A percentile compares a stretch with the other conserved stretches of the same genome.
phyloP scores from a whole-genome alignment of 1,284 basidiomycete genomes.

The Lentinula novae-zelandiae region DNA sequence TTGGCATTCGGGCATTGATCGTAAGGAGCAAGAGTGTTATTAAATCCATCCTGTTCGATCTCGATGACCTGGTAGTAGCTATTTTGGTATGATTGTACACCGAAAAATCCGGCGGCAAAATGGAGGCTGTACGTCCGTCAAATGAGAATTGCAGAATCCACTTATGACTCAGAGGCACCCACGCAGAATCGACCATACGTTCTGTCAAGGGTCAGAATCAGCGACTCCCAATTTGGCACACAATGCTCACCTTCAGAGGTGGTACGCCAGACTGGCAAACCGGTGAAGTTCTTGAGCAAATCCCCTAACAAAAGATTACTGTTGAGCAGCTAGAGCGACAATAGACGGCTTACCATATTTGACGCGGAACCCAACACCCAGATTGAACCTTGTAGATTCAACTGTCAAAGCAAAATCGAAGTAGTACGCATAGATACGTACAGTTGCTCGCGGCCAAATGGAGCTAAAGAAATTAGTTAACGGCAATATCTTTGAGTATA shows the following conservation, averaged over 20 bases:
- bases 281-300: conserved; percentile 47
- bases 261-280: conserved; percentile 59
- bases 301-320: conserved; percentile 20
- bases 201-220: conserved; percentile 15
- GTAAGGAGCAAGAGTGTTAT: conserved; percentile 52
- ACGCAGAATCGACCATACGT: conserved; percentile 53
- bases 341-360: conserved; percentile 43
- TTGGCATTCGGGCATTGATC: conserved; percentile 39
- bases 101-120: conserved; percentile 62
- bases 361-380: conserved; percentile 45
- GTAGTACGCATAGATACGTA: conserved; percentile 22
- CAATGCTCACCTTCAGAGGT: conserved; percentile 42
- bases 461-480: conserved; percentile 38
- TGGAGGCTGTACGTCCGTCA: conserved; percentile 30
- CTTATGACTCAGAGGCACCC: conserved; percentile 20
- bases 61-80: conserved; percentile 49
- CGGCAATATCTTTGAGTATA: neutral
- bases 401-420: neutral
- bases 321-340: neutral
- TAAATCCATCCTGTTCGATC: conserved; percentile 41
- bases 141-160: neutral
- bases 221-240: neutral
- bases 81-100: conserved; percentile 42
- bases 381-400: conserved; percentile 33
- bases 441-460: conserved; percentile 53